Conservation (phyloP, 441 rosid genomes). For the Kokia cookei region DNA sequence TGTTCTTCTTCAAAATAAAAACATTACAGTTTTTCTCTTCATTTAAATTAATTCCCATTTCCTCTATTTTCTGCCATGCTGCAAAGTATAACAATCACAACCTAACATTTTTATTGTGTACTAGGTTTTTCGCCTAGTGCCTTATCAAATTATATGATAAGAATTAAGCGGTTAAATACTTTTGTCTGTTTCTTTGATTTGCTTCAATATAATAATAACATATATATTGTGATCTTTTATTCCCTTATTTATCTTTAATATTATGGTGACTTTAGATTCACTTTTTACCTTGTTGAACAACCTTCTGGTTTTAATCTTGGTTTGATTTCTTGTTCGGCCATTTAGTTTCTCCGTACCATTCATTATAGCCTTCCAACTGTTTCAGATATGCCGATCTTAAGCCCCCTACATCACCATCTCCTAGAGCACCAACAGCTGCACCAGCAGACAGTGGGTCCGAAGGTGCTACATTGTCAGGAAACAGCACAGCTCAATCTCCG, state of each 20-base stretch:
- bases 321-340: background rate
- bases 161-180: background rate
- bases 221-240: background rate
- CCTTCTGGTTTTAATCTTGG: background rate
- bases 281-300: background rate
- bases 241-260: too few species aligned
- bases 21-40: background rate
- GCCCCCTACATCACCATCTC: slow-evolving; percentile 56
- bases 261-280: background rate
- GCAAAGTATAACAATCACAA: background rate
- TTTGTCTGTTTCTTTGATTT: background rate
- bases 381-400: slow-evolving; percentile 51
- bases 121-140: background rate
- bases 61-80: background rate
- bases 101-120: background rate
- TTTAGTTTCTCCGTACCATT: background rate
- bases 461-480: slow-evolving; percentile 17
- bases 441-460: background rate
- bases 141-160: background rate
- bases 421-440: slow-evolving; percentile 7
- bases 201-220: background rate
- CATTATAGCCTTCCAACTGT: background rate
- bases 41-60: background rate
- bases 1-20: background rate
- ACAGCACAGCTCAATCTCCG: slow-evolving; percentile 26